Conservation (phyloP, 441 rosid genomes). For the Adansonia madagascariensis region DNA sequence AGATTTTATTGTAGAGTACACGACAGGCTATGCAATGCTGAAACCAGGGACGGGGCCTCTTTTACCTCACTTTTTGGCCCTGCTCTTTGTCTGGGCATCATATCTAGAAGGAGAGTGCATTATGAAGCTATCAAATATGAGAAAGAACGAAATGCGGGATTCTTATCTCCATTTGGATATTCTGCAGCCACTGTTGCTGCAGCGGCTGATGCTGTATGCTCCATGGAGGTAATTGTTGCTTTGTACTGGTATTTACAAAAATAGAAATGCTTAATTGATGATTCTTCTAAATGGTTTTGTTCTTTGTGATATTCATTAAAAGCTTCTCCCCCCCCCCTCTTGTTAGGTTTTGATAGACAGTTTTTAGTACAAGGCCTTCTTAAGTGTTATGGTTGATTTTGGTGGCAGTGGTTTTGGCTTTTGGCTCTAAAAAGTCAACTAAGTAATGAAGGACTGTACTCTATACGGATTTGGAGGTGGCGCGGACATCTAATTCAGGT, state of each 20-base stretch:
- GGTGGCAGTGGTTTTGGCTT: constrained; percentile 83
- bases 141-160: constrained; percentile 85
- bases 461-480: constrained; percentile 82
- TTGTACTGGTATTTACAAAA: constrained; percentile 3
- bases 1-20: constrained; percentile 62
- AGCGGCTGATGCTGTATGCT: constrained; percentile 68
- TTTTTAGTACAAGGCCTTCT: constrained; percentile 26
- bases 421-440: constrained; percentile 58
- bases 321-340: background rate
- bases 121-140: constrained; percentile 73
- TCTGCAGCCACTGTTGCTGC: constrained; percentile 73
- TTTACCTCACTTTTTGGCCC: constrained; percentile 76
- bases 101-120: constrained; percentile 84
- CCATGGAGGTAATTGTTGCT: constrained; percentile 70
- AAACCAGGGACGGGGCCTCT: constrained; percentile 80
- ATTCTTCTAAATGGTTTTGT: constrained; percentile 11
- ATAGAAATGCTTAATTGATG: constrained; percentile 7
- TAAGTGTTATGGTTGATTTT: constrained; percentile 33
- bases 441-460: constrained; percentile 34
- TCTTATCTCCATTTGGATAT: constrained; percentile 84
- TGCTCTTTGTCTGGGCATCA: constrained; percentile 71
- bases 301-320: constrained; percentile 9
- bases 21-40: constrained; percentile 59
- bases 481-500: constrained; percentile 88
- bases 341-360: background rate